These are phyloP conservation scores for Ceratobasidium sp. DNA, from an alignment of 1,284 basidiomycete species.

Conservation along the genomic window DNA sequence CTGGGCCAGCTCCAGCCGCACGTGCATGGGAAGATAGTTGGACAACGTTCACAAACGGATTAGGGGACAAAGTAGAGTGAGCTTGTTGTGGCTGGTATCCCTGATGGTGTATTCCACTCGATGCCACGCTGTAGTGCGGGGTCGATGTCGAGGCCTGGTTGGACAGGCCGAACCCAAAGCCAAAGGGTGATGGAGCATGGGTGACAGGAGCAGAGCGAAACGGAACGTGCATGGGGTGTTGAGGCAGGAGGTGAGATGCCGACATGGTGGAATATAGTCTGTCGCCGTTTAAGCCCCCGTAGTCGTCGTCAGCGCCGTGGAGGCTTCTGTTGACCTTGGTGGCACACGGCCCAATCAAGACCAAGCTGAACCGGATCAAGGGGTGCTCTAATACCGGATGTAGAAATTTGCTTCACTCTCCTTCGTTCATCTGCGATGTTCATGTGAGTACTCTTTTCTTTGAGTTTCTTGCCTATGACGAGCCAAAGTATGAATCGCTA, in stretches of 20 bases:
- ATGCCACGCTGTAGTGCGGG: slow-evolving; percentile 50
- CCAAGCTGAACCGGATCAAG: slow-evolving; percentile 35
- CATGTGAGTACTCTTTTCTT: slow-evolving; percentile 51
- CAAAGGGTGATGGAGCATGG: slow-evolving; percentile 68
- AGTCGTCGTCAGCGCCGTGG: slow-evolving; percentile 51
- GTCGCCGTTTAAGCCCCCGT: background rate
- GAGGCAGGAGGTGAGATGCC: slow-evolving; percentile 26
- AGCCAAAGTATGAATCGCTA: slow-evolving; percentile 76
- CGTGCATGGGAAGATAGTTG: slow-evolving; percentile 9
- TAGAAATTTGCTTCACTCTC: slow-evolving; percentile 48
- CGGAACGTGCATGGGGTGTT: slow-evolving; percentile 53
- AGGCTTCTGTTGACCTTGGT: slow-evolving; percentile 62
- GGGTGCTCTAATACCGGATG: slow-evolving; percentile 32
- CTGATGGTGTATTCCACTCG: slow-evolving; percentile 54
- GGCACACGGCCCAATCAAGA: slow-evolving; percentile 62
- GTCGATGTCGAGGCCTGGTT: slow-evolving; percentile 33
- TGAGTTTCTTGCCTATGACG: slow-evolving; percentile 58
- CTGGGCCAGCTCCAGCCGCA: slow-evolving; percentile 51
- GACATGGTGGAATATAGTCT: slow-evolving; percentile 16
- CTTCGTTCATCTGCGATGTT: slow-evolving; percentile 42
- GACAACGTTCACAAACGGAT: slow-evolving; percentile 3
- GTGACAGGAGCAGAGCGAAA: slow-evolving; percentile 67
- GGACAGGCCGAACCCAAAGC: slow-evolving; percentile 69
- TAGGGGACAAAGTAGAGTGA: slow-evolving; percentile 46
- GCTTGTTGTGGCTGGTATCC: slow-evolving; percentile 52